Evolutionary conservation across 2,329 filamentous ascomycete genomes (phyloP).

Genomic region (Geoglossum cookeanum): DNA sequence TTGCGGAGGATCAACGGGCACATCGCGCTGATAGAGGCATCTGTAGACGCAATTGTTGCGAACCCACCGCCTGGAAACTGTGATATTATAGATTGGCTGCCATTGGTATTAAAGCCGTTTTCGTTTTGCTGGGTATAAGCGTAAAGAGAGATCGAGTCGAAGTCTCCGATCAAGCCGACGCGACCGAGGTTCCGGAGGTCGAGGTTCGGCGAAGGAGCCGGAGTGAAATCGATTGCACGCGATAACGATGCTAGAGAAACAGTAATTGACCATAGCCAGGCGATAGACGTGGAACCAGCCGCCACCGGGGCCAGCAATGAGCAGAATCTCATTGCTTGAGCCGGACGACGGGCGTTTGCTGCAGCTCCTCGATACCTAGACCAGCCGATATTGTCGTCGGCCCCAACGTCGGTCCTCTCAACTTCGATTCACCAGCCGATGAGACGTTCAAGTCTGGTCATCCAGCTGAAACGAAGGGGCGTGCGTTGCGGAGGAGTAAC

Average conservation of each 20-base stretch:
- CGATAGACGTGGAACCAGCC: constrained; percentile 19
- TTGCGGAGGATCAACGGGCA: constrained; percentile 54
- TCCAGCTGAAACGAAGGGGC: not conserved
- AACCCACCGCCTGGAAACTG: constrained; percentile 75
- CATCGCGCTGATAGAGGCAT: constrained; percentile 76
- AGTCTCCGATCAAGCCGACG: constrained; percentile 74
- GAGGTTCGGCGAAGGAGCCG: constrained; percentile 50
- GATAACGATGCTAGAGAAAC: constrained; percentile 8
- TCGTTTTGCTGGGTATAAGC: constrained; percentile 66
- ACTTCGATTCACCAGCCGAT: not conserved
- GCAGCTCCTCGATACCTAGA: not conserved
- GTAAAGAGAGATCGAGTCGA: constrained; percentile 79
- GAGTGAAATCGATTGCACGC: constrained; percentile 31
- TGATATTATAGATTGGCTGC: constrained; percentile 61
- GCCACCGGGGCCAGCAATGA: constrained; percentile 27
- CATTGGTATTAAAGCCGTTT: constrained; percentile 47
- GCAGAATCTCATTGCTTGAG: constrained; percentile 23
- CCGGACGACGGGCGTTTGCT: constrained; percentile 16
- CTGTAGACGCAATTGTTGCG: constrained; percentile 50
- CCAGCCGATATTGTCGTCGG: not conserved
- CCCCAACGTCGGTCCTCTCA: not conserved
- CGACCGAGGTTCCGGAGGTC: constrained; percentile 62
- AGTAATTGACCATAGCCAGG: constrained; percentile 14
- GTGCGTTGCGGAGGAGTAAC: not conserved
- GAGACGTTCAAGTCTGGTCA: not conserved